Base-by-base conservation (phyloP, 2,329 filamentous ascomycete species). In the Massarina eburnea region DNA sequence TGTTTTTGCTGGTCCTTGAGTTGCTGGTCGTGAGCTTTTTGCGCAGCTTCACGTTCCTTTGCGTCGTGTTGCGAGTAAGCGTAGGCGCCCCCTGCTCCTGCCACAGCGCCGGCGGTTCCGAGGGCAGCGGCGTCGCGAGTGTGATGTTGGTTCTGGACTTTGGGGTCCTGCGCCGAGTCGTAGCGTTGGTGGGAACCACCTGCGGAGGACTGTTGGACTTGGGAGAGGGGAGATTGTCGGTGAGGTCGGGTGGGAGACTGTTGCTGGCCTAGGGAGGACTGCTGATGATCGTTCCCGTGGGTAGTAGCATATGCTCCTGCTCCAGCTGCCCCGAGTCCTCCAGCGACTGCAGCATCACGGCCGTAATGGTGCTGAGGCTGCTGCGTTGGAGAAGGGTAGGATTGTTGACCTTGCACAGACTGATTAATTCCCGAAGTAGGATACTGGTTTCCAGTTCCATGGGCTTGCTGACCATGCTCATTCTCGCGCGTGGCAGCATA, bases 21-120 rank as follows among this genome's bases (percentile, higher is more conserved):
- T 27, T 64, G 58, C 15, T 65, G 64, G 21, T 66, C 55, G 4
- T 59, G 46, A 26, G 60, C 54, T 29, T 64, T 60, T 18, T 59
- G 49, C 1, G 54, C 48, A 10, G 55, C 61, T 14, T 40, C 33
- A 2, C 51, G 45, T 17, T 64, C n/a, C n/a, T n/a, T n/a, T n/a
- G n/a, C 63, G 12, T 55, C 51, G 27, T 70, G 59, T 14, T 64
- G 56, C 36, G 68, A 59, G 38, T 60, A 51, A 3, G 54, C 61
- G 39, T 68, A 62, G 8, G 56, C 64, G n/a, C 61, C 65, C 3
- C 51, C 59, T 10, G 52, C 53, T 14, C 57, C 64, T 9, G 54
- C 63, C 10, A 42, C 57, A 26, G 52, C 56, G 19, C 47, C 61
- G 24, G 54, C 57, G 8, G 55, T 56, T 17, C 57, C 57, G 4